Evolutionary conservation across 352 stramenopile species (phyloP).

Genomic region (Pythium utonaiense): DNA sequence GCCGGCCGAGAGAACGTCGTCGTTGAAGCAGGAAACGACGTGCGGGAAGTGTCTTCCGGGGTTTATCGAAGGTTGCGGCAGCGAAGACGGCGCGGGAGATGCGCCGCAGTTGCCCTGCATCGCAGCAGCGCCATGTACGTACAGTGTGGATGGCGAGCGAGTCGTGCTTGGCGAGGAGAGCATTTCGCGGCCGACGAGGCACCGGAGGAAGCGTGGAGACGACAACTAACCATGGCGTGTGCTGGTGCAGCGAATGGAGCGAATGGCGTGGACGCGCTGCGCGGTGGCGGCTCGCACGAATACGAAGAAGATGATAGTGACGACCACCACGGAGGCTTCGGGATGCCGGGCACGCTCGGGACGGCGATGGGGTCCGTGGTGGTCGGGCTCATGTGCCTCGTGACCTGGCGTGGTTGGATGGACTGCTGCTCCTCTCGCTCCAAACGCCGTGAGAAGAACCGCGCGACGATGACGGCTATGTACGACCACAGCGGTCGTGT

Average conservation of each 20-base stretch:
- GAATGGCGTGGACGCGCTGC: neutral
- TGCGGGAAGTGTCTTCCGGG: slow-evolving; percentile 17
- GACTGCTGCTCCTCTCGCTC: slow-evolving; percentile 15
- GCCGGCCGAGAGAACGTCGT: neutral
- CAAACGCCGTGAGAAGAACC: slow-evolving; percentile 1
- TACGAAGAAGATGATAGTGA: neutral
- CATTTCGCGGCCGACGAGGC: neutral
- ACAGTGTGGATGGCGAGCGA: too few species aligned
- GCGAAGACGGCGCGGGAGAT: neutral
- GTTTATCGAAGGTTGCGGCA: slow-evolving; percentile 5
- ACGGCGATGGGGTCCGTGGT: slow-evolving; percentile 13
- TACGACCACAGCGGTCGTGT: neutral
- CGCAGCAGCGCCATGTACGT: neutral
- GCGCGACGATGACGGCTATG: slow-evolving; percentile 9
- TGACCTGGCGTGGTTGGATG: slow-evolving; percentile 20
- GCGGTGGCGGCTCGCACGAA: neutral
- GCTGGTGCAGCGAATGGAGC: neutral
- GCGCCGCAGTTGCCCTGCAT: neutral
- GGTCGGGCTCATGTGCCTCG: slow-evolving; percentile 17
- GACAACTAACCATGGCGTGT: neutral
- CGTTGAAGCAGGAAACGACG: neutral
- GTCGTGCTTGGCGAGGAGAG: too few species aligned
- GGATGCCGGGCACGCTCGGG: slow-evolving; percentile 1
- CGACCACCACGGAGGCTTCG: slow-evolving; percentile 4
- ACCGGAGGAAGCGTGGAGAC: neutral